Evolutionary conservation across 371 early-diverging fungal species (phyloP).

Genomic region (Mortierella polycephala): DNA sequence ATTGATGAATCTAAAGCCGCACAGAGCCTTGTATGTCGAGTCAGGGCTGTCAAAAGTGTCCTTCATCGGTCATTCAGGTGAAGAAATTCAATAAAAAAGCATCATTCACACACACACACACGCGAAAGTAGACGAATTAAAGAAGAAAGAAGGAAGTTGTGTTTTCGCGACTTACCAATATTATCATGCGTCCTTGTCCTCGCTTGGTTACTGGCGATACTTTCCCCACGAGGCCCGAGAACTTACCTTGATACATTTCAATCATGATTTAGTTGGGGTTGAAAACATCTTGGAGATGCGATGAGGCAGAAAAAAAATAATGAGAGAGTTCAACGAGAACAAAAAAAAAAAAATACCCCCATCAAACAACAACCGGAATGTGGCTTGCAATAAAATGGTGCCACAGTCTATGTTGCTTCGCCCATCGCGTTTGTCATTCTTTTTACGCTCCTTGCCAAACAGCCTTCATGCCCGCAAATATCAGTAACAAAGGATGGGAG

Average conservation of each 20-base stretch:
- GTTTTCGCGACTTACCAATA: too few relatives aligned
- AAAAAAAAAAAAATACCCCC: neutral
- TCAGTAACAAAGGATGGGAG: too few relatives aligned
- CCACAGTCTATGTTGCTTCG: too few relatives aligned
- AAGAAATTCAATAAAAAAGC: conserved; percentile 2
- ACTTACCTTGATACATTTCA: conserved; percentile 57
- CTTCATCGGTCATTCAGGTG: conserved; percentile 2
- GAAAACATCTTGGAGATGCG: neutral
- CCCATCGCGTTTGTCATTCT: too few relatives aligned
- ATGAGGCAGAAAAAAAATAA: neutral
- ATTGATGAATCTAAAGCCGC: neutral
- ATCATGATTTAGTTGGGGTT: conserved; percentile 34
- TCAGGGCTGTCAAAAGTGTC: neutral
- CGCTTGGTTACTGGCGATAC: conserved; percentile 42
- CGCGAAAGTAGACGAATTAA: neutral
- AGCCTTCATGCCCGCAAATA: too few relatives aligned
- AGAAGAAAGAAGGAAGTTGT: conserved; percentile 3
- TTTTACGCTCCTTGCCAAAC: too few relatives aligned
- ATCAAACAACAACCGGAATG: too few relatives aligned
- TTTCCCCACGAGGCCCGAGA: conserved; percentile 54
- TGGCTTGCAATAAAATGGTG: too few relatives aligned
- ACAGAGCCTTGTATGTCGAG: neutral
- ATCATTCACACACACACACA: neutral
- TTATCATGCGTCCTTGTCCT: too few relatives aligned
- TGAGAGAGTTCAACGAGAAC: neutral